Conservation (phyloP, 192 early-diverging fungal species). For the Coemansia sp. region DNA sequence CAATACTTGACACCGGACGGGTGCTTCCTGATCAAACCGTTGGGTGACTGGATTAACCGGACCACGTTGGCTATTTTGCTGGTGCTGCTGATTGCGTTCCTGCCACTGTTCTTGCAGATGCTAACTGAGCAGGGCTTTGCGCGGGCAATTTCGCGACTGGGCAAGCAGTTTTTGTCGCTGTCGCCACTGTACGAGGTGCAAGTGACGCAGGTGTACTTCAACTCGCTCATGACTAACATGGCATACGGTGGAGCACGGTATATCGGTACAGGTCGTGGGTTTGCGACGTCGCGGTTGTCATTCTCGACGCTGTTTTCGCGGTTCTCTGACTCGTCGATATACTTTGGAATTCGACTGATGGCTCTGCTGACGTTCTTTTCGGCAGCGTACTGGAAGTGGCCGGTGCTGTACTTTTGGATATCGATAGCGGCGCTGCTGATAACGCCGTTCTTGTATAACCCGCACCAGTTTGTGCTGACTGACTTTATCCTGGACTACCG, state of each 20-base stretch:
- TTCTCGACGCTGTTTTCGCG: slow-evolving; percentile 75
- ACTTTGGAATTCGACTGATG: slow-evolving; percentile 69
- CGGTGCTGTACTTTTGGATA: slow-evolving; percentile 80
- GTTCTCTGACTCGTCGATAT: slow-evolving; percentile 73
- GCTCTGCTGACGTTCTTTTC: slow-evolving; percentile 74
- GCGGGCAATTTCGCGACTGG: slow-evolving; percentile 66
- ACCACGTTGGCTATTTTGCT: slow-evolving; percentile 77
- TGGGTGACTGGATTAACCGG: slow-evolving; percentile 80
- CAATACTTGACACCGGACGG: slow-evolving; percentile 53
- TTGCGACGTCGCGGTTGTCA: slow-evolving; percentile 74
- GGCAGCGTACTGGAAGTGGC: slow-evolving; percentile 68
- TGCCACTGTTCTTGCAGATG: slow-evolving; percentile 82
- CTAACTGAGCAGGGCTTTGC: slow-evolving; percentile 79
- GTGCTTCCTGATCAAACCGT: slow-evolving; percentile 71
- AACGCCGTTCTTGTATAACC: slow-evolving; percentile 85
- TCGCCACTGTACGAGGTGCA: slow-evolving; percentile 83
- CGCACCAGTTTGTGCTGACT: slow-evolving; percentile 80
- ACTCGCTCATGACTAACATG: slow-evolving; percentile 77
- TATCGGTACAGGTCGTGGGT: slow-evolving; percentile 82
- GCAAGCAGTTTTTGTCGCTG: slow-evolving; percentile 79
- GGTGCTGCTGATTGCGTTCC: slow-evolving; percentile 77
- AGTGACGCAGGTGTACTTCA: slow-evolving; percentile 82
- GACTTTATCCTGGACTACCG: slow-evolving; percentile 81
- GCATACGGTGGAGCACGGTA: slow-evolving; percentile 81
- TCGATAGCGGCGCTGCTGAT: slow-evolving; percentile 72